A percentile compares a stretch with the other conserved stretches of the same genome.
phyloP scores from a whole-genome alignment of 495 filamentous ascomycete genomes.

The Hyaloscypha variabilis region DNA sequence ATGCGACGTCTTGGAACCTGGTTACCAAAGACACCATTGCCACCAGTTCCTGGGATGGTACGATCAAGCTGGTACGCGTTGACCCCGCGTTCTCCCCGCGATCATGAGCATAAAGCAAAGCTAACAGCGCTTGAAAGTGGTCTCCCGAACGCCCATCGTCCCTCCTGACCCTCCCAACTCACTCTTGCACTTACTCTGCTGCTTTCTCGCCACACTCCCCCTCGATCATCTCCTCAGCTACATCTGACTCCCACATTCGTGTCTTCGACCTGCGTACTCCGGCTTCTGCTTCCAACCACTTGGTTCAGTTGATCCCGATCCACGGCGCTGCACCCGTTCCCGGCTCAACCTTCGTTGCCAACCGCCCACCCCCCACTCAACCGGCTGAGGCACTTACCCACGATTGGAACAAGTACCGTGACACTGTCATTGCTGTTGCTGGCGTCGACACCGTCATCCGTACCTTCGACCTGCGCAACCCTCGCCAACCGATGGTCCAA shows the following conservation, averaged over 20 bases:
- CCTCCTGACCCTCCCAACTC: slow-evolving; percentile 81
- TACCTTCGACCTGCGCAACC: slow-evolving; percentile 83
- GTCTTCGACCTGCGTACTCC: slow-evolving; percentile 90
- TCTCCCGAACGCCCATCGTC: slow-evolving; percentile 71
- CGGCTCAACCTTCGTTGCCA: slow-evolving; percentile 38
- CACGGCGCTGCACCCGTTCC: slow-evolving; percentile 58
- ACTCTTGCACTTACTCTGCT: slow-evolving; percentile 88
- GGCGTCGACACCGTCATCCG: slow-evolving; percentile 89
- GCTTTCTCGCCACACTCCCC: slow-evolving; percentile 80
- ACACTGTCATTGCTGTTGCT: slow-evolving; percentile 77
- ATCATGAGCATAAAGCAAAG: slow-evolving; percentile 14
- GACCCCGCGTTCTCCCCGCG: not conserved
- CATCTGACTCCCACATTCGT: slow-evolving; percentile 81
- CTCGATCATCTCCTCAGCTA: slow-evolving; percentile 76
- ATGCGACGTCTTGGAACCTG: slow-evolving; percentile 89
- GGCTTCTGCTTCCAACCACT: slow-evolving; percentile 78
- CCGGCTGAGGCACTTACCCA: slow-evolving; percentile 82
- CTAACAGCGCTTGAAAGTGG: slow-evolving; percentile 56
- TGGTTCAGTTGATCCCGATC: slow-evolving; percentile 74
- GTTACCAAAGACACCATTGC: slow-evolving; percentile 88
- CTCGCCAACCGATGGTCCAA: slow-evolving; percentile 65
- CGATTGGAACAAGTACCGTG: slow-evolving; percentile 98
- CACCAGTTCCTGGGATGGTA: slow-evolving; percentile 92
- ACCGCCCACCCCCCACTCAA: slow-evolving; percentile 37
- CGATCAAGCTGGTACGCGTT: slow-evolving; percentile 72